phyloP scores from a whole-genome alignment of 306 rosid genomes.

The Cajanus cajan region DNA sequence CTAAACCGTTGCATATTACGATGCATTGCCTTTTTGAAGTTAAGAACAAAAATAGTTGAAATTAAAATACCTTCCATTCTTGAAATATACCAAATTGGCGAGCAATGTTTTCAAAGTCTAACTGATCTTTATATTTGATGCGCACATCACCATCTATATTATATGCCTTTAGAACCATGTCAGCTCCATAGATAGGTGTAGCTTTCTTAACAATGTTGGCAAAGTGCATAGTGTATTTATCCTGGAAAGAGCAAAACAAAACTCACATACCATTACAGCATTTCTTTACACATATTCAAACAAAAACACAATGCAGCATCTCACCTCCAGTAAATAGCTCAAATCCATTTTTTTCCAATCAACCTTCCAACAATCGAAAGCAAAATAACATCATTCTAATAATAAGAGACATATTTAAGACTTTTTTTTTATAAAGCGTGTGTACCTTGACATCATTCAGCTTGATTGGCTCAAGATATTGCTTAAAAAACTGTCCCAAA shows the following conservation, averaged over 20 bases:
- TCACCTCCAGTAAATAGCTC: conserved; percentile 91
- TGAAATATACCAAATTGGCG: conserved; percentile 81
- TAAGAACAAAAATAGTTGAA: conserved; percentile 23
- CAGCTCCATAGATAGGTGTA: conserved; percentile 64
- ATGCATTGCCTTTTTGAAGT: conserved; percentile 1
- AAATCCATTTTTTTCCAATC: conserved; percentile 87
- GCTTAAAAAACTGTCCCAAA: conserved; percentile 83
- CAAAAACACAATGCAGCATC: conserved; percentile 22
- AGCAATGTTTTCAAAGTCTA: conserved; percentile 72
- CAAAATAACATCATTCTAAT: conserved; percentile 30
- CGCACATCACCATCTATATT: conserved; percentile 76
- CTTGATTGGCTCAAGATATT: conserved; percentile 92
- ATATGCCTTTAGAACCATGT: conserved; percentile 67
- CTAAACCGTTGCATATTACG: neutral
- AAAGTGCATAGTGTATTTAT: conserved; percentile 57
- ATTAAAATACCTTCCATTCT: conserved; percentile 87
- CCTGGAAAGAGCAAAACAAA: conserved; percentile 50
- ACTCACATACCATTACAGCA: conserved; percentile 24
- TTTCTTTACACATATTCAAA: neutral
- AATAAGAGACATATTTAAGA: conserved; percentile 23
- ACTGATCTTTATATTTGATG: conserved; percentile 60
- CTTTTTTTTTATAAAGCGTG: conserved; percentile 8
- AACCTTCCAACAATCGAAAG: conserved; percentile 53
- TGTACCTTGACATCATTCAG: conserved; percentile 74
- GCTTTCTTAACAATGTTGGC: conserved; percentile 64